Conservation (phyloP, 2,329 filamentous ascomycete species). For the Nothophoma quercina region DNA sequence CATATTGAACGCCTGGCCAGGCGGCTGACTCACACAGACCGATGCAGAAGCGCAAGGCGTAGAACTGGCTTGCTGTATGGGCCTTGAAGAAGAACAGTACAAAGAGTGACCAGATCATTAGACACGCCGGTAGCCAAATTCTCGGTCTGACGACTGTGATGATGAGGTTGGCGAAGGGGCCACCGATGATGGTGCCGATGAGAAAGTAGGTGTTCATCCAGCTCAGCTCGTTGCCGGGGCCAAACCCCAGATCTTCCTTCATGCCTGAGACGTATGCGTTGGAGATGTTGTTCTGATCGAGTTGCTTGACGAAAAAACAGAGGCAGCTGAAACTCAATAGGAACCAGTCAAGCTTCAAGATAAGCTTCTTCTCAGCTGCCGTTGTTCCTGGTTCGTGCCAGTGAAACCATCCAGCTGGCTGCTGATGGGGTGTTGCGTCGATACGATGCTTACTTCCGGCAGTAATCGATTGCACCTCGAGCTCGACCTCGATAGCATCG, state of each 20-base stretch:
- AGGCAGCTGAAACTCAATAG: constrained; percentile 30
- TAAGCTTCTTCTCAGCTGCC: constrained; percentile 30
- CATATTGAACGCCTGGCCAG: constrained; percentile 37
- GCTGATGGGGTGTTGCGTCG: too few relatives aligned
- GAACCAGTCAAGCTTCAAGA: constrained; percentile 29
- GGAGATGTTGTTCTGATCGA: constrained; percentile 31
- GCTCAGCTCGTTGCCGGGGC: constrained; percentile 58
- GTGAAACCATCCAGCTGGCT: too few relatives aligned
- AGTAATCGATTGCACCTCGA: too few relatives aligned
- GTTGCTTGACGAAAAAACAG: constrained; percentile 35
- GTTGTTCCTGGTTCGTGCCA: too few relatives aligned
- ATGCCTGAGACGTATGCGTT: constrained; percentile 33
- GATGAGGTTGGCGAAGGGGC: constrained; percentile 45
- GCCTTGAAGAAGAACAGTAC: constrained; percentile 44
- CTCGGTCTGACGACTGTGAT: constrained; percentile 44
- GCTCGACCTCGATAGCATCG: too few relatives aligned
- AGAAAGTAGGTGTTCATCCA: constrained; percentile 53
- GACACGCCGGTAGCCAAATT: too few relatives aligned
- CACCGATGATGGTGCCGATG: constrained; percentile 50
- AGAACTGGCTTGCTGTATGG: constrained; percentile 48
- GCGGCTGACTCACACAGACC: constrained; percentile 39
- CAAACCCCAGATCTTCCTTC: constrained; percentile 31
- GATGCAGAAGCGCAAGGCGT: constrained; percentile 44
- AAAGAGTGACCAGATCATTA: constrained; percentile 46
- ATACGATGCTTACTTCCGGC: too few relatives aligned